phyloP scores from a whole-genome alignment of 257 asterid species.

The Jacaranda copaia region DNA sequence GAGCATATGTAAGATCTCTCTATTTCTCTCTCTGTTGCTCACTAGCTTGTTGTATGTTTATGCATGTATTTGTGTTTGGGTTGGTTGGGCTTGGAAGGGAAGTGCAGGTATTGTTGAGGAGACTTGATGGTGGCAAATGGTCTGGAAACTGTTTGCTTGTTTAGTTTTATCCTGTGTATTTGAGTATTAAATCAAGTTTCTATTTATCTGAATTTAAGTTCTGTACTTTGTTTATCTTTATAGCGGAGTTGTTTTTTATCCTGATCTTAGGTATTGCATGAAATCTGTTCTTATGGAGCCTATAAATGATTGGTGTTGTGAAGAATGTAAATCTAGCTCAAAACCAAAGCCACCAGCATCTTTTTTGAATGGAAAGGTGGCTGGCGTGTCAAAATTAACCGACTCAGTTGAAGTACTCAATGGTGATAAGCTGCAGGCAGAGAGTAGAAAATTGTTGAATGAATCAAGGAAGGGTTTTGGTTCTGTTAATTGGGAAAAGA shows the following conservation, averaged over 20 bases:
- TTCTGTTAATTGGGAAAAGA: constrained; percentile 49
- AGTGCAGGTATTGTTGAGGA: not conserved
- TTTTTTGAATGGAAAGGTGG: constrained; percentile 30
- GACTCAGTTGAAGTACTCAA: constrained; percentile 20
- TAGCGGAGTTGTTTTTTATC: constrained; percentile 10
- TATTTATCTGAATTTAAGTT: constrained; percentile 29
- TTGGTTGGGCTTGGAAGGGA: not conserved
- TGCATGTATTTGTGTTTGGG: not conserved
- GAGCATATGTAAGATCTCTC: constrained; percentile 64
- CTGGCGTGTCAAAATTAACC: constrained; percentile 8
- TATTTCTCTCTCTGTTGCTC: constrained; percentile 25
- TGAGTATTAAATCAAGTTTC: constrained; percentile 20
- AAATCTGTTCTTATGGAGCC: constrained; percentile 14
- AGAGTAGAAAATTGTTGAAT: constrained; percentile 14
- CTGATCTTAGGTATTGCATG: constrained; percentile 68
- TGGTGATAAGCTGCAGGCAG: constrained; percentile 21
- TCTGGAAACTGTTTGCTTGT: not conserved
- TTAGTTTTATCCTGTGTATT: not conserved
- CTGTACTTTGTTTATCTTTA: not conserved
- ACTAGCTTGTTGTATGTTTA: constrained; percentile 15
- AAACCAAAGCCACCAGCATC: constrained; percentile 29
- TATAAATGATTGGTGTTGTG: constrained; percentile 56
- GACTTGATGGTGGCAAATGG: no score
- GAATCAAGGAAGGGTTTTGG: constrained; percentile 23
- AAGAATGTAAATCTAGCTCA: constrained; percentile 45